These are phyloP conservation scores for Petrea volubilis DNA, from an alignment of 257 asterid species.

Conservation along the genomic window DNA sequence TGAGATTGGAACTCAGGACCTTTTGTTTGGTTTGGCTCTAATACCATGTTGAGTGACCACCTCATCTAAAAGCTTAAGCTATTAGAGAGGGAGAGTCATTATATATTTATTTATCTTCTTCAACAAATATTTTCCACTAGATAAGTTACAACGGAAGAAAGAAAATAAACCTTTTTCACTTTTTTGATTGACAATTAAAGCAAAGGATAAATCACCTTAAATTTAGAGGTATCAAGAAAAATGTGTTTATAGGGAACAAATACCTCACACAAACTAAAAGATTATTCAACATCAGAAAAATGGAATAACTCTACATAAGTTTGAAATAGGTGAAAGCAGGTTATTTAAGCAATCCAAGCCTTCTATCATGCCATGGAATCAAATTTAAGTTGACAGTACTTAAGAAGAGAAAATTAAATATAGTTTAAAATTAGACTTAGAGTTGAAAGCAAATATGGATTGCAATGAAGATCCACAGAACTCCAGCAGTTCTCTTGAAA, in stretches of 20 bases:
- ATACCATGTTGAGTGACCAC: too few relatives aligned
- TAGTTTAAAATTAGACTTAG: neutral
- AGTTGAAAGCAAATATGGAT: neutral
- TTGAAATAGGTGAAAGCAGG: neutral
- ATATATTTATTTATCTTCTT: too few relatives aligned
- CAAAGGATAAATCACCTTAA: neutral
- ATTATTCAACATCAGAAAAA: neutral
- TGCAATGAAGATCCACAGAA: neutral
- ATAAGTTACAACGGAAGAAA: neutral
- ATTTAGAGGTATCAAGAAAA: slow-evolving; percentile 15
- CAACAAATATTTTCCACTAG: slow-evolving; percentile 20
- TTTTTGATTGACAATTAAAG: neutral
- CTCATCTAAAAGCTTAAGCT: too few relatives aligned
- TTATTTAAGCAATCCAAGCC: neutral
- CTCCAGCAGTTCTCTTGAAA: neutral
- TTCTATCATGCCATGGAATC: neutral
- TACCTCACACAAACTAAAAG: neutral
- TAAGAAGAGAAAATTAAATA: neutral
- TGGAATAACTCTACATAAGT: neutral
- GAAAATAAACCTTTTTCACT: neutral
- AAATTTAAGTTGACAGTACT: neutral
- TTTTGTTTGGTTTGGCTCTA: too few relatives aligned
- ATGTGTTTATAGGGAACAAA: neutral
- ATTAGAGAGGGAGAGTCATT: too few relatives aligned
- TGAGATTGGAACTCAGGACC: too few relatives aligned